Evolutionary conservation across 768 basidiomycete genomes (phyloP), one percentile per base, ranked within the genome.

Genomic region (Russula vinacea): DNA sequence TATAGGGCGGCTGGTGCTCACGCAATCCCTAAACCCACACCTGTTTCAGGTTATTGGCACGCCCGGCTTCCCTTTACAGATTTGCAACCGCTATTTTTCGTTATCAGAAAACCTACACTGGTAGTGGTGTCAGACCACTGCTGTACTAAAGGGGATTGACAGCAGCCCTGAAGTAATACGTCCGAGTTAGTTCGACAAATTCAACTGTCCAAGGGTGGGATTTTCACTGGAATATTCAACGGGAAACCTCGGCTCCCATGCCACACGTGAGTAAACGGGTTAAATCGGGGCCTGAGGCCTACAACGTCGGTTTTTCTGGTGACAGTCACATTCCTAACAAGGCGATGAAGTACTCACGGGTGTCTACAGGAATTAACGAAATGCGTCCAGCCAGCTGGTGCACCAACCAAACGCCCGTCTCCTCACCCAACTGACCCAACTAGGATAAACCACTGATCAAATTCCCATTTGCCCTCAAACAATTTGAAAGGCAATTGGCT

Each of bases 41-140:
- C 17, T n/a, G 8, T 24, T 32, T 53, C 17, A 55, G 37, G 19
- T 56, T 50, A 24, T 29, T 56, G 24, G 17, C n/a, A 22, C 26
- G 47, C 22, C 35, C n/a, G 3, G 13, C 26, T n/a, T 56, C 47
- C 29, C n/a, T 62, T 62, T 29, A 47, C 55, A 24, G n/a, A 45
- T 52, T 19, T 42, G 3, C 1, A 4, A 50, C 44, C 14, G 37
- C 29, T 4, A 10, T 6, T 32, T 40, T 19, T 56, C n/a, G n/a
- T n/a, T n/a, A n/a, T n/a, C n/a, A n/a, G n/a, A n/a, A n/a, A n/a
- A n/a, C n/a, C n/a, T n/a, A n/a, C n/a, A n/a, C n/a, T n/a, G n/a
- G n/a, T n/a, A n/a, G n/a, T 37, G 50, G 35, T 35, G 35, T 35
- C 10, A 35, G 1, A 35, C 8, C 8, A 29, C 29, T 29, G n/a